Base-by-base conservation (phyloP, 768 basidiomycete genomes). In the Pholiota conissans region DNA sequence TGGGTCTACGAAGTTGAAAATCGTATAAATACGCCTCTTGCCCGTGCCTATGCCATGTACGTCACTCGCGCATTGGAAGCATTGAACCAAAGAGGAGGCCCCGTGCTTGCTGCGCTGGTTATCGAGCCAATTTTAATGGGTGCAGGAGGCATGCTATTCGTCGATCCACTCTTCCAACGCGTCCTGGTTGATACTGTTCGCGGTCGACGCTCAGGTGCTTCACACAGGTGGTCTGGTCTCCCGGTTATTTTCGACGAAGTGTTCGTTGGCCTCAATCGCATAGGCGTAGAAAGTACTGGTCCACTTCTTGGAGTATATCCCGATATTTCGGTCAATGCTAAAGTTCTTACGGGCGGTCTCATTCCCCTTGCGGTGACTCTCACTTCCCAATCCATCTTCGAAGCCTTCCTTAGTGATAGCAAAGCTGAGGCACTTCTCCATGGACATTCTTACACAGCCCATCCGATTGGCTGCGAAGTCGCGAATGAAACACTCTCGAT, bases 201-300 rank as follows among this genome's bases (percentile, higher is more conserved):
- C 57, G 71, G 78, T 24, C 65, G 67, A 29, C 69, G 69, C 11
- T 63, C 76, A 11, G 70, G 74, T 13, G 51, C 69, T 5, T 61
- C 70, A 6, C 60, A 69, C 1, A 64, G 71, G 4, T 89, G 86
- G 85, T 76, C 75, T 4, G 90, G 90, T 3, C 76, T 98, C 13
- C 94, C 96, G 0, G 89, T 98, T 62, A 85, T 98, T 57, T 98
- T 91, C 65, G 96, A 98, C 69, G 96, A 98, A 71, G 96, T 98
- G 9, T 98, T 98, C 67, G 85, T 89, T 22, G 96, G 96, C 0
- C 78, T 98, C n/a, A 84, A 94, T 66, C 90, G 96, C 30, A 78
- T 96, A 46, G 94, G 94, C 0, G 73, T 90, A 65, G 74, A 84
- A 57, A 87, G 87, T 48, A 75, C 82, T 0, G 79, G 76, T 0